These are phyloP conservation scores for Phytopythium delawarense DNA, from an alignment of 352 stramenopile genomes.

Conservation along the genomic window DNA sequence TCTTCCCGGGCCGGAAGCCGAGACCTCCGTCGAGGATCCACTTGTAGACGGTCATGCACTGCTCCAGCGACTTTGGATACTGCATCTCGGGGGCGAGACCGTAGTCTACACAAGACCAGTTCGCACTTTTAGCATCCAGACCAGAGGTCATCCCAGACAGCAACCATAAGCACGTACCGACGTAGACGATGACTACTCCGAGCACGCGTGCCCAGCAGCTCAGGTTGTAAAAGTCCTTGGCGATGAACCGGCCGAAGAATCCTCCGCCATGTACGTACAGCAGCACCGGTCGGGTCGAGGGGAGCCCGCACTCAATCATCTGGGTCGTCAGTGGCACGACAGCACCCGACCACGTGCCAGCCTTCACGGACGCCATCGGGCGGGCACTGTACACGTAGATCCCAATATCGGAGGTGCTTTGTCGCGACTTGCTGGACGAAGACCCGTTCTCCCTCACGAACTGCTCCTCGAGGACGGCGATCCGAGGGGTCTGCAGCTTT, in stretches of 20 bases:
- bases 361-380: conserved; percentile 51
- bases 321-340: conserved; percentile 40
- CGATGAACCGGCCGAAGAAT: conserved; percentile 87
- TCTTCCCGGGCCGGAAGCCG: conserved; percentile 61
- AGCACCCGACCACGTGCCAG: conserved; percentile 67
- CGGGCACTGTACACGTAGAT: conserved; percentile 71
- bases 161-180: conserved; percentile 39
- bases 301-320: conserved; percentile 74
- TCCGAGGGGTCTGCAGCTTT: conserved; percentile 51
- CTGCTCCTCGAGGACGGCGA: conserved; percentile 61
- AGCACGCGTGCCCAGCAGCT: conserved; percentile 63
- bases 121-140: neutral
- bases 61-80: conserved; percentile 73
- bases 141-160: neutral
- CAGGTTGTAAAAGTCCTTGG: conserved; percentile 78
- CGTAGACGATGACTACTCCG: conserved; percentile 84
- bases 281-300: conserved; percentile 60
- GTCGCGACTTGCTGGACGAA: conserved; percentile 22
- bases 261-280: conserved; percentile 86
- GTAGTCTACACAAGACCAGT: conserved; percentile 54
- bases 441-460: conserved; percentile 55
- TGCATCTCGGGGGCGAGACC: conserved; percentile 75
- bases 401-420: conserved; percentile 52
- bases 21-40: conserved; percentile 72
- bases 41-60: conserved; percentile 84